Conservation (phyloP, 2,329 filamentous ascomycete genomes). For the Diaporthe vaccinii region DNA sequence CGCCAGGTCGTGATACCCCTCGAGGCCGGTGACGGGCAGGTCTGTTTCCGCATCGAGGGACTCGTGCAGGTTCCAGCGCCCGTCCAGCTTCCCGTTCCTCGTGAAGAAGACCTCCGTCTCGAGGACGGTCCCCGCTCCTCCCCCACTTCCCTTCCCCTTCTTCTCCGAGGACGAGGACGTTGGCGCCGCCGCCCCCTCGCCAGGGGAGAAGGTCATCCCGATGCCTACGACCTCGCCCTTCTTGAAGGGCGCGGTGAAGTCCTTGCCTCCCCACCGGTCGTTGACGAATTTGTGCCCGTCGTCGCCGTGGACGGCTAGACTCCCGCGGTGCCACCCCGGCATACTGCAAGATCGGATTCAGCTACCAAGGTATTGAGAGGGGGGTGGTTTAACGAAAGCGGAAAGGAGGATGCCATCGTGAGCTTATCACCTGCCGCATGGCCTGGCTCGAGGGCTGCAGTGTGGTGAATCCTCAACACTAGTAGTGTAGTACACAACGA, state of each 20-base stretch:
- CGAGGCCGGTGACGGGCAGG: constrained; percentile 74
- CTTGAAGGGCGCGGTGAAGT: constrained; percentile 75
- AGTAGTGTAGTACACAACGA: no score
- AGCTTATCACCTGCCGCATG: no score
- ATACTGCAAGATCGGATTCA: no score
- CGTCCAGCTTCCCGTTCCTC: constrained; percentile 70
- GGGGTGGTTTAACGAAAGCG: no score
- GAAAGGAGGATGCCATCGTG: no score
- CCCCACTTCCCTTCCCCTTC: constrained; percentile 44
- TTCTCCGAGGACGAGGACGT: background rate
- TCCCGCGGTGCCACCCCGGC: constrained; percentile 85
- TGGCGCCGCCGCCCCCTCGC: constrained; percentile 36
- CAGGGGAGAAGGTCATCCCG: constrained; percentile 73
- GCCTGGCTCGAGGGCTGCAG: no score
- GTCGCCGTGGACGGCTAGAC: constrained; percentile 82
- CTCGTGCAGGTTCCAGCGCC: constrained; percentile 81
- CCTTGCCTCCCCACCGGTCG: constrained; percentile 78
- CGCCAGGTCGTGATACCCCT: constrained; percentile 79
- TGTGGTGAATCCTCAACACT: no score
- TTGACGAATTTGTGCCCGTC: constrained; percentile 84
- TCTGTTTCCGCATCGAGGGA: constrained; percentile 76
- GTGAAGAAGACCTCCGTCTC: constrained; percentile 78
- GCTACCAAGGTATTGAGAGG: no score
- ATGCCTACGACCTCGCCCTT: constrained; percentile 77
- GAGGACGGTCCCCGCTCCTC: constrained; percentile 49